A percentile compares a stretch with the other conserved stretches of the same genome.
These are phyloP conservation scores for Boletellus deceptivus DNA, from an alignment of 1,284 basidiomycete genomes.

Conservation along the genomic window DNA sequence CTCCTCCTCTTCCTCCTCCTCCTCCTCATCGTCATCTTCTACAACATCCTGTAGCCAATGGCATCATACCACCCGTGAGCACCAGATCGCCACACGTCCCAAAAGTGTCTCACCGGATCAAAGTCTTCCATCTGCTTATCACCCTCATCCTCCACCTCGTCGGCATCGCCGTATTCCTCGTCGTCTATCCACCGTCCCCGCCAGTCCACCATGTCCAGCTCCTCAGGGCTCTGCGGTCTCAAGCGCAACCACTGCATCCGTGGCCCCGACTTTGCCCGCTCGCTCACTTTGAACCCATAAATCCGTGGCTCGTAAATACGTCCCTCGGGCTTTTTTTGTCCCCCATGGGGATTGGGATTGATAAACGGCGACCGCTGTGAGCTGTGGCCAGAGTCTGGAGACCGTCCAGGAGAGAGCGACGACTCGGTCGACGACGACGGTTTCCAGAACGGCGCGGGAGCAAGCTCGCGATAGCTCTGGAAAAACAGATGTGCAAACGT, in stretches of 20 bases:
- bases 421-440: constrained; percentile 49
- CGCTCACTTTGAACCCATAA: constrained; percentile 88
- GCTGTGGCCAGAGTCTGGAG: constrained; percentile 50
- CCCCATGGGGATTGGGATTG: constrained; percentile 83
- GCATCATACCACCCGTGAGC: constrained; percentile 10
- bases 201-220: constrained; percentile 86
- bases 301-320: constrained; percentile 92
- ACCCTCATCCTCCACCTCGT: constrained; percentile 61
- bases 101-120: constrained; percentile 61
- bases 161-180: constrained; percentile 61
- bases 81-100: not conserved
- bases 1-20: constrained; percentile 58
- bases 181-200: constrained; percentile 83
- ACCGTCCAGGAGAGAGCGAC: constrained; percentile 49
- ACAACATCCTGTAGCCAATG: constrained; percentile 27
- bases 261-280: constrained; percentile 85
- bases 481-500: constrained; percentile 98
- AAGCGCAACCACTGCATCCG: constrained; percentile 95
- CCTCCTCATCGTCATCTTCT: constrained; percentile 57
- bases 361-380: constrained; percentile 57
- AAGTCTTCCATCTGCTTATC: constrained; percentile 82
- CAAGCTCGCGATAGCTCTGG: constrained; percentile 92
- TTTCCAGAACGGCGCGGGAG: constrained; percentile 85
- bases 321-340: constrained; percentile 81
- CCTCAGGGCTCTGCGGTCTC: constrained; percentile 75